A percentile compares a stretch with the other conserved stretches of the same genome.
Evolutionary conservation across 768 basidiomycete genomes (phyloP).

Genomic region (Strobilomyces confusus): DNA sequence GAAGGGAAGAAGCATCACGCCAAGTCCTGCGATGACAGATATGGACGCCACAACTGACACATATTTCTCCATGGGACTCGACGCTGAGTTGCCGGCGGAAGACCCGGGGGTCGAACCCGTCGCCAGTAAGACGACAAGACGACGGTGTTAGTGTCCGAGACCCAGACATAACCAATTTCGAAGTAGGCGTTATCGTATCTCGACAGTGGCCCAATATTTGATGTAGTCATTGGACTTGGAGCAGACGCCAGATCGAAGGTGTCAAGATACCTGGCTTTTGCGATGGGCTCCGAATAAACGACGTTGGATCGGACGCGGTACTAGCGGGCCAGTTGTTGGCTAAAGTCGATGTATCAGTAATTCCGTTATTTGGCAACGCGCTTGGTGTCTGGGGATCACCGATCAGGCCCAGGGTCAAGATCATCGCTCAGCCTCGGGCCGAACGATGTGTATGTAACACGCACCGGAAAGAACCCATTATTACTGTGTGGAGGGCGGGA

Average conservation of each 20-base stretch:
- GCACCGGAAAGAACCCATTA: slow-evolving; percentile 32
- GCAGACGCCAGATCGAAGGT: slow-evolving; percentile 58
- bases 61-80: background rate
- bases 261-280: slow-evolving; percentile 43
- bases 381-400: background rate
- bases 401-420: slow-evolving; percentile 1
- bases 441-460: slow-evolving; percentile 1
- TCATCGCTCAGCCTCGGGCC: background rate
- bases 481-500: slow-evolving; percentile 9
- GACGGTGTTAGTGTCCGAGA: slow-evolving; percentile 36
- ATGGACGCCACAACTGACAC: slow-evolving; percentile 7
- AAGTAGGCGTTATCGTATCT: slow-evolving; percentile 68
- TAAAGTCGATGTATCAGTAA: slow-evolving; percentile 43
- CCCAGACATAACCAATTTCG: slow-evolving; percentile 58
- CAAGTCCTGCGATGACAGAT: slow-evolving; percentile 13
- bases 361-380: no score
- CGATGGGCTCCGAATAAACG: slow-evolving; percentile 30
- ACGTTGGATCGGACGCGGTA: background rate
- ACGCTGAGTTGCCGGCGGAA: slow-evolving; percentile 8
- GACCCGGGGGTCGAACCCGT: slow-evolving; percentile 30
- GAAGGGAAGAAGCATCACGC: slow-evolving; percentile 13
- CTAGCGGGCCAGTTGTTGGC: slow-evolving; percentile 62
- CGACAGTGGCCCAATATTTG: slow-evolving; percentile 52
- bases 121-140: slow-evolving; percentile 19
- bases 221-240: slow-evolving; percentile 66